Evolutionary conservation across 345 rosid species (phyloP), one percentile per base, ranked within the genome.

Genomic region (Cardiospermum halicacabum): DNA sequence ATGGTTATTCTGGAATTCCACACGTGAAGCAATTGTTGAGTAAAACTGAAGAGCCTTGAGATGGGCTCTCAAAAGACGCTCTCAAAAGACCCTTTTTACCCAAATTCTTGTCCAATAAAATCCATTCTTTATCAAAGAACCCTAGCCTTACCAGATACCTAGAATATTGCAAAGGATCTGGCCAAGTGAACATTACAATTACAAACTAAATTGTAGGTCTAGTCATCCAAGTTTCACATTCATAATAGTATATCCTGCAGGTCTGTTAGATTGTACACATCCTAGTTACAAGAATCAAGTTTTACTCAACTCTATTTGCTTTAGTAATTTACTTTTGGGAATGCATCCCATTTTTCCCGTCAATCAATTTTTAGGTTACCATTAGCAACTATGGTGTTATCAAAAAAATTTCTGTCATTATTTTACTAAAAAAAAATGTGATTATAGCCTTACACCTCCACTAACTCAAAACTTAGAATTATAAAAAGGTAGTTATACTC

Each of bases 381-480:
- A 27, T 37, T 34, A 34, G 47, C 22, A 3, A 50, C 19, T 12
- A 15, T 13, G 10, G 11, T 31, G 8, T 21, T 24, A 53, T 15
- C 11, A 16, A 11, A 43, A 28, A 53, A 16, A 22, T 11, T 16
- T 24, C n/a, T 63, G 22, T 37, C 51, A 13, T 21, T 37, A 28
- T n/a, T n/a, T n/a, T n/a, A n/a, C n/a, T n/a, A 53, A 3, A 32
- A 1, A 40, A 19, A 24, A 24, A 34, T 25, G 25, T 39, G 32
- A 47, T 42, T 48, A 18, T 31, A 25, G 11, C n/a, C 36, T 25
- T 3, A 42, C 18, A 32, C 4, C 13, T 40, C 3, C 50, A 56
- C 56, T 19, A 62, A 32, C n/a, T 61, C 39, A 36, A 62, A 24
- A 62, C n/a, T 28, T 57, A n/a, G 13, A 42, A 57, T n/a, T n/a